These are phyloP conservation scores for Solanum etuberosum DNA, from an alignment of 257 asterid genomes.

Conservation along the genomic window DNA sequence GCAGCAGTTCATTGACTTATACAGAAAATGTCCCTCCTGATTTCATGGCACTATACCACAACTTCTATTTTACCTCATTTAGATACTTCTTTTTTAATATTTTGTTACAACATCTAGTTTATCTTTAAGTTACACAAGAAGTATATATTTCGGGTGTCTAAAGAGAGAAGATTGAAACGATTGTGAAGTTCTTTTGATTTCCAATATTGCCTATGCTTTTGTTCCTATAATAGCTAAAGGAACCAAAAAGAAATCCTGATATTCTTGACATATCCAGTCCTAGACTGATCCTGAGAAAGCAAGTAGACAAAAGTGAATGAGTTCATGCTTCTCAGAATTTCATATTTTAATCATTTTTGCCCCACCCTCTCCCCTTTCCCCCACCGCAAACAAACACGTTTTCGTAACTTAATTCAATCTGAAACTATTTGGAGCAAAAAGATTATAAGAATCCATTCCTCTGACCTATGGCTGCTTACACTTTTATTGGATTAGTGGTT, in stretches of 20 bases:
- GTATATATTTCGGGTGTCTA: background rate
- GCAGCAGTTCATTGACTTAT: background rate
- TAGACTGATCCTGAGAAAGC: background rate
- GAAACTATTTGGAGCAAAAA: background rate
- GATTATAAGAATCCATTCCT: background rate
- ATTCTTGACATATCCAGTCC: background rate
- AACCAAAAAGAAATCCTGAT: background rate
- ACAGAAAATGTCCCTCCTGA: background rate
- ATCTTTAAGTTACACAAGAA: background rate
- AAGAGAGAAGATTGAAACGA: background rate
- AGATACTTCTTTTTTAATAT: background rate
- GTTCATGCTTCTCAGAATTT: background rate
- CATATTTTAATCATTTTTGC: background rate
- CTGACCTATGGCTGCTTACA: background rate
- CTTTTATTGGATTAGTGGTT: background rate
- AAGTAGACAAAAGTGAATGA: background rate
- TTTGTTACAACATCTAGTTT: background rate
- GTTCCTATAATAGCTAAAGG: background rate
- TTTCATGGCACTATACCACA: background rate
- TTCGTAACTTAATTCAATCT: background rate
- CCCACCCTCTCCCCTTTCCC: background rate
- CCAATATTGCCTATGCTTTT: background rate
- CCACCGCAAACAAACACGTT: background rate
- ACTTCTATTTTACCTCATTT: background rate
- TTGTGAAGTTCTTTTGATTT: background rate